phyloP scores from a whole-genome alignment of 2,329 filamentous ascomycete genomes.

The Nemania sp. region DNA sequence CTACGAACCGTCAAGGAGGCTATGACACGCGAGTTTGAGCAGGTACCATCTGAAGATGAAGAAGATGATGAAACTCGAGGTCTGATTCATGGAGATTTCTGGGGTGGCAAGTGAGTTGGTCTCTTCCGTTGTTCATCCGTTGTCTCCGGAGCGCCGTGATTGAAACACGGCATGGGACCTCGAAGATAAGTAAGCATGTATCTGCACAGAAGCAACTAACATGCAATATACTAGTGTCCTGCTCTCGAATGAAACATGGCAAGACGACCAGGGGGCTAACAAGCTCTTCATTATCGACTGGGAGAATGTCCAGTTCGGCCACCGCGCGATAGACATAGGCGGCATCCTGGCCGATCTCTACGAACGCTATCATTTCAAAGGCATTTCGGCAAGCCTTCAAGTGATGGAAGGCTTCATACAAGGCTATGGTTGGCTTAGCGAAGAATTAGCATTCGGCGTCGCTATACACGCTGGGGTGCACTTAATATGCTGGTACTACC shows the following conservation, averaged over 20 bases:
- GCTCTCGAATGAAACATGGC: constrained; percentile 11
- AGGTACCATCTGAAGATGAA: not conserved
- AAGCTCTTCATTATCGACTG: constrained; percentile 48
- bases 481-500: constrained; percentile 38
- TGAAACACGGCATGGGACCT: too few relatives aligned
- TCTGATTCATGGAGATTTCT: constrained; percentile 20
- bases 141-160: too few relatives aligned
- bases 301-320: constrained; percentile 46
- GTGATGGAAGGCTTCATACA: constrained; percentile 43
- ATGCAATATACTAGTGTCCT: constrained; percentile 25
- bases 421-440: constrained; percentile 41
- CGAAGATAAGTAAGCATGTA: too few relatives aligned
- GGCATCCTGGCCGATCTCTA: constrained; percentile 48
- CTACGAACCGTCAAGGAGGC: constrained; percentile 3
- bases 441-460: constrained; percentile 43
- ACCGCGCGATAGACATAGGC: constrained; percentile 45
- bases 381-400: constrained; percentile 34
- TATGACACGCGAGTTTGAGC: constrained; percentile 6
- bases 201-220: not conserved
- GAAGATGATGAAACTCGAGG: not conserved
- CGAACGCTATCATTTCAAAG: constrained; percentile 43
- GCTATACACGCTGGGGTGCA: constrained; percentile 48
- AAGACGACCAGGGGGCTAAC: not conserved
- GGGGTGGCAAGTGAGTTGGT: constrained; percentile 15
- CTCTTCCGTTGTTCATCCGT: not conserved